Percentiles rank a stretch among this genome's conserved stretches.
Conservation (phyloP, 768 basidiomycete genomes). For the Pseudohyphozyma bogoriensis region DNA sequence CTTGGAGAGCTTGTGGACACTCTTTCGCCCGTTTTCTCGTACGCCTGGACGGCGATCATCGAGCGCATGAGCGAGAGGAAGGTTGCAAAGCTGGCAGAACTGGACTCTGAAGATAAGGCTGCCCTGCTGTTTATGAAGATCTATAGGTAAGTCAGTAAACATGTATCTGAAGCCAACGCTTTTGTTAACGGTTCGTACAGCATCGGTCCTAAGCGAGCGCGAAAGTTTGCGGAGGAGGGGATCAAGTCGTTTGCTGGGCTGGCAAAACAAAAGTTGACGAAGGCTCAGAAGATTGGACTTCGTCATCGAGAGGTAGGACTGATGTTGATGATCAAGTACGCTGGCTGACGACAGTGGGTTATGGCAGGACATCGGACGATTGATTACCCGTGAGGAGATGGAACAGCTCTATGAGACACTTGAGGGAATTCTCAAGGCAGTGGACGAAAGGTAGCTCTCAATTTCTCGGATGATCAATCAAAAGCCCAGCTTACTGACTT, state of each 20-base stretch:
- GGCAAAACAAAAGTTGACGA: conserved; percentile 5
- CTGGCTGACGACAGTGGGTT: too few relatives aligned
- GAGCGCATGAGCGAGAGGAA: conserved; percentile 1
- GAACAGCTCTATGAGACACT: conserved; percentile 10
- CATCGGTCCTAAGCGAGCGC: conserved; percentile 14
- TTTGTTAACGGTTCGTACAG: too few relatives aligned
- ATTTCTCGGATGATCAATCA: too few relatives aligned
- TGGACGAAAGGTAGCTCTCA: too few relatives aligned
- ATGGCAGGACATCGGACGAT: conserved; percentile 21
- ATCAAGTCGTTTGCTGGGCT: conserved; percentile 16
- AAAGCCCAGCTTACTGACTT: too few relatives aligned
- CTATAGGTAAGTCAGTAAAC: conserved; percentile 3
- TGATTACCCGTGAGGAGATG: conserved; percentile 24
- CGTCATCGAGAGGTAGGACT: conserved; percentile 13
- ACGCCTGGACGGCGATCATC: conserved; percentile 9
- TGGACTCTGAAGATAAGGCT: conserved; percentile 1
- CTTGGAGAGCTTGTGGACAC: conserved; percentile 8
- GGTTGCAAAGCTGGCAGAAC: background rate
- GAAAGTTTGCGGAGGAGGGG: conserved; percentile 4
- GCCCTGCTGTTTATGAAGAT: conserved; percentile 5
- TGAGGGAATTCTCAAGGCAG: background rate
- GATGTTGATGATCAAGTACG: too few relatives aligned
- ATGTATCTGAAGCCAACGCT: too few relatives aligned
- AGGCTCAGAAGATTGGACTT: conserved; percentile 24
- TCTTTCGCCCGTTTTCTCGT: background rate